These are phyloP conservation scores for Phytophthora citricola DNA, from an alignment of 352 stramenopile genomes.

Conservation along the genomic window DNA sequence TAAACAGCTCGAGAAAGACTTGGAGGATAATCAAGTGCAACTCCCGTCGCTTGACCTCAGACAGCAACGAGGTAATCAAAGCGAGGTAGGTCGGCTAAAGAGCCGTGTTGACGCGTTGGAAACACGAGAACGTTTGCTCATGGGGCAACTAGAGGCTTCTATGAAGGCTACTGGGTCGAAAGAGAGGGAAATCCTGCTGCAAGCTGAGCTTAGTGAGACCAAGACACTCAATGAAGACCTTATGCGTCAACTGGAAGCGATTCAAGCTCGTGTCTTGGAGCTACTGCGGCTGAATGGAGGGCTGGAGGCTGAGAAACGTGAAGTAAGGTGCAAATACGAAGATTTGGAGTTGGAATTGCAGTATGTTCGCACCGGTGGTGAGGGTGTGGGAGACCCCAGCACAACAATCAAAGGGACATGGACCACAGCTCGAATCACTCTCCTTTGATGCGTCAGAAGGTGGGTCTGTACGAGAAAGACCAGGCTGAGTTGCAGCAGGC, in stretches of 20 bases:
- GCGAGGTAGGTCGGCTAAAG: slow-evolving; percentile 55
- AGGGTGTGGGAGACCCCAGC: slow-evolving; percentile 16
- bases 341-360: slow-evolving; percentile 71
- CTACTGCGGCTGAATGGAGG: slow-evolving; percentile 51
- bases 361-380: slow-evolving; percentile 45
- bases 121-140: slow-evolving; percentile 68
- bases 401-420: slow-evolving; percentile 35
- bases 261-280: slow-evolving; percentile 52
- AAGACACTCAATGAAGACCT: slow-evolving; percentile 57
- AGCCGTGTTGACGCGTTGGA: slow-evolving; percentile 70
- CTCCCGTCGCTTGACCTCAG: slow-evolving; percentile 35
- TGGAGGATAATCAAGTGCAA: slow-evolving; percentile 54
- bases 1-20: slow-evolving; percentile 66
- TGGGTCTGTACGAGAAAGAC: slow-evolving; percentile 81
- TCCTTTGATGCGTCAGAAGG: slow-evolving; percentile 66
- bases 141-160: slow-evolving; percentile 57
- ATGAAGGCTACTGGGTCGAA: slow-evolving; percentile 31
- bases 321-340: slow-evolving; percentile 53
- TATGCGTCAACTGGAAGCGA: slow-evolving; percentile 51
- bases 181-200: slow-evolving; percentile 34
- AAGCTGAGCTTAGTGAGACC: slow-evolving; percentile 39
- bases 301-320: slow-evolving; percentile 54
- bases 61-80: slow-evolving; percentile 30
- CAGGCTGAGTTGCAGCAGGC: slow-evolving; percentile 76
- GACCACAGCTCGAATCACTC: slow-evolving; percentile 30